Evolutionary conservation across 169 alveolate species (phyloP), one percentile per base, ranked within the genome.

Genomic region (Plasmodium vivax): DNA sequence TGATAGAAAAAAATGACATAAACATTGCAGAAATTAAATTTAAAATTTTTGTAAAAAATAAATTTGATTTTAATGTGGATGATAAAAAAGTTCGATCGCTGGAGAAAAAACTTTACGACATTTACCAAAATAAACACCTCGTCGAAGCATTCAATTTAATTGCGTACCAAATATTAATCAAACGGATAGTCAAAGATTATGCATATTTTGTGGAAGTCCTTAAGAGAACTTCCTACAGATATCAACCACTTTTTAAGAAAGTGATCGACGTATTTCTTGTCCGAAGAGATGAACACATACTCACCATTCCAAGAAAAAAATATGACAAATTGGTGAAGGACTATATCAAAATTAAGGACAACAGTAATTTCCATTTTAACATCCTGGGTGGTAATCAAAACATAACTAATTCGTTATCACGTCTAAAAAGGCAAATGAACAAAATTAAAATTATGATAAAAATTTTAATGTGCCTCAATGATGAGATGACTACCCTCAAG

Each of bases 311-410:
- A 19, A 82, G 10, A 51, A 30, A 82, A 30, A 27, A 47, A 45
- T 82, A 82, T 8, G 80, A 82, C 41, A 9, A 19, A 45, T 82
- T 82, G 27, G 32, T 82, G 38, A 9, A 54, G 2, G 88, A 82
- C 23, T 82, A 19, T 51, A 19, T 82, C 32, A 45, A 10, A 45
- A 19, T 82, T 45, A 45, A 23, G 27, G 88, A 82, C 56, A 27
- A 82, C 36, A 54, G 88, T n/a, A 82, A 82, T 47, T 45, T 82
- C 38, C 32, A 82, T 82, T 82, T 82, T 82, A 82, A 82, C 36
- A 45, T n/a, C 45, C 74, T 45, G 16, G 77, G 88, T 14, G 75
- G 12, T 16, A 82, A 82, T 82, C 51, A 7, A 27, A 82, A 19
- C 0, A 19, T 30, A 19, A 6, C 14, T 54, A 43, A 41, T 19